These are phyloP conservation scores for Tuber microsphaerosporum DNA, from an alignment of 495 filamentous ascomycete genomes.

Conservation along the genomic window DNA sequence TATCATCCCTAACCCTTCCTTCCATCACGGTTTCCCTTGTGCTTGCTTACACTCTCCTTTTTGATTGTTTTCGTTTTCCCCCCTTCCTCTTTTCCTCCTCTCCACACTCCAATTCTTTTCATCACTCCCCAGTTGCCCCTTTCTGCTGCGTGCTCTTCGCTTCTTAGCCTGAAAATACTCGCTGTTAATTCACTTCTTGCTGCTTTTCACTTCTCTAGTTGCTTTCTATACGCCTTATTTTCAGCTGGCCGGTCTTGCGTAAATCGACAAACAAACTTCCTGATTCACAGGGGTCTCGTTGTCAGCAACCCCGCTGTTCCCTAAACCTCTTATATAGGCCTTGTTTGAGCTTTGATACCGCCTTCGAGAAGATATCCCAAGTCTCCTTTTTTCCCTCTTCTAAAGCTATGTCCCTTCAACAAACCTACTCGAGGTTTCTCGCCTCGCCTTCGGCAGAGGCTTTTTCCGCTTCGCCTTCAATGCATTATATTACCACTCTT, in stretches of 20 bases:
- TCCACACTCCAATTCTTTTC: conserved; percentile 12
- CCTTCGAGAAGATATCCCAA: conserved; percentile 8
- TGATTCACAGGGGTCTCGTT: conserved; percentile 9
- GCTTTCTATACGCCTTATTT: conserved; percentile 20
- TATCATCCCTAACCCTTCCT: conserved; percentile 29
- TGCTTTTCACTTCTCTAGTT: conserved; percentile 27
- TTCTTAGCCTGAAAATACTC: conserved; percentile 19
- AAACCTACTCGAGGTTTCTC: conserved; percentile 72
- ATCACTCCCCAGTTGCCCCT: conserved; percentile 9
- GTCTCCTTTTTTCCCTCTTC: conserved; percentile 6
- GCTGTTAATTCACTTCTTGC: conserved; percentile 23
- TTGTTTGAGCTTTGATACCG: background rate
- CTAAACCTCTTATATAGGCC: background rate
- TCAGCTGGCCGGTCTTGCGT: conserved; percentile 35
- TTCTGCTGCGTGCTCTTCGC: conserved; percentile 19
- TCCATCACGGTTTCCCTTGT: conserved; percentile 9
- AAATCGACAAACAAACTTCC: conserved; percentile 22
- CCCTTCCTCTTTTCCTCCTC: background rate
- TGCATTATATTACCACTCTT: conserved; percentile 90
- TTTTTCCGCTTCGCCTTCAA: conserved; percentile 62
- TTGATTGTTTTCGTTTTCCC: conserved; percentile 17
- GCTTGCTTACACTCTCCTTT: background rate
- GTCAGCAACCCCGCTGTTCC: conserved; percentile 10
- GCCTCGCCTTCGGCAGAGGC: conserved; percentile 57
- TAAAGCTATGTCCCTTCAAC: conserved; percentile 56